A percentile compares a stretch with the other conserved stretches of the same genome.
These are phyloP conservation scores for Leishmania braziliensis DNA, from an alignment of 208 protist genomes.

Conservation along the genomic window DNA sequence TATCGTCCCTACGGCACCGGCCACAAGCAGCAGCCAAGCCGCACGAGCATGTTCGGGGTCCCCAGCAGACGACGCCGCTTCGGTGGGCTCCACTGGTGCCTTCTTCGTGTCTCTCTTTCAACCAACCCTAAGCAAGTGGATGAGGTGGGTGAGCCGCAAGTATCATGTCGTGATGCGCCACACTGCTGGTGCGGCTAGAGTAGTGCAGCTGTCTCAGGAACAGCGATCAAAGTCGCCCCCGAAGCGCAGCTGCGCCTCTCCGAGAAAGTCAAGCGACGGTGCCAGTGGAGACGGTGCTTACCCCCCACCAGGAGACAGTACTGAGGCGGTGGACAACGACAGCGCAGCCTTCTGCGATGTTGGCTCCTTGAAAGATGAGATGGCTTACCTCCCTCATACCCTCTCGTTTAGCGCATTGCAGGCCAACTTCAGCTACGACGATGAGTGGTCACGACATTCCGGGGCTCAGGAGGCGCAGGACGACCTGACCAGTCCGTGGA, in stretches of 20 bases:
- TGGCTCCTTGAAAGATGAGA: neutral
- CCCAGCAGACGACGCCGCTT: neutral
- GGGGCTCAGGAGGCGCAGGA: conserved; percentile 1
- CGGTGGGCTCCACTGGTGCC: neutral
- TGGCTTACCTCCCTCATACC: conserved; percentile 4
- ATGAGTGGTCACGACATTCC: neutral
- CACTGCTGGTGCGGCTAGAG: neutral
- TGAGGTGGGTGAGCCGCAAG: neutral
- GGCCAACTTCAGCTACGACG: neutral
- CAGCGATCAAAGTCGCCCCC: too few species aligned
- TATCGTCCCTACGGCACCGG: too few species aligned
- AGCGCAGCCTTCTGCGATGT: conserved; percentile 10
- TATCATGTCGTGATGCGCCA: neutral
- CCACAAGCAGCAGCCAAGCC: neutral
- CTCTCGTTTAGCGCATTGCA: conserved; percentile 2
- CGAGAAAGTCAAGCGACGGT: neutral
- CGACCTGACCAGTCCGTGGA: conserved; percentile 2
- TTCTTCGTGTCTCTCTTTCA: neutral
- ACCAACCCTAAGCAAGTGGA: neutral
- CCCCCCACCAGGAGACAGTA: neutral
- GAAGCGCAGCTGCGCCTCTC: neutral
- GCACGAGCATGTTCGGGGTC: neutral
- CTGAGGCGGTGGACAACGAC: neutral
- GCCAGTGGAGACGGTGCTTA: neutral
- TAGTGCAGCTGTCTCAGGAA: neutral